Evolutionary conservation across 2,329 filamentous ascomycete species (phyloP), one percentile per base, ranked within the genome.

Genomic region (Fragosphaeria purpurea): DNA sequence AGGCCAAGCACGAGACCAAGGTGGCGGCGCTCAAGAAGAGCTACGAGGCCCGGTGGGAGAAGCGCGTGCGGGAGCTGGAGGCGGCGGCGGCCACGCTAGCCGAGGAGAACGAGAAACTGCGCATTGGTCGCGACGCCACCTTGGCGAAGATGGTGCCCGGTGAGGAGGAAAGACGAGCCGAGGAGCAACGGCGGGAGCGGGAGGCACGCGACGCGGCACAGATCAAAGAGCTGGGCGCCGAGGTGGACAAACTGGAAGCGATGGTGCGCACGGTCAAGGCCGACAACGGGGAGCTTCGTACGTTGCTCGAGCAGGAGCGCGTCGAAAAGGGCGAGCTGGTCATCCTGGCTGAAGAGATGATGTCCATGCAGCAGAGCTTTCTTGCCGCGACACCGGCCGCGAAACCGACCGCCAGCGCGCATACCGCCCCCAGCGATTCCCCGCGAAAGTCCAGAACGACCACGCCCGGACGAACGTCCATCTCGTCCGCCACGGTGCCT

Each of bases 1-100:
- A 96, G 71, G 83, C 85, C 63, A 98, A 98, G 70, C 93, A 98
- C 65, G 91, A 97, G 71, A 88, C 84, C 55, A 98, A 98, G 72
- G 91, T 97, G 43, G 80, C 87, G 1, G 91, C 90, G 4, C 75
- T 98, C 57, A 97, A 85, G 70, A 83, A 84, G 68, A 83, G 79
- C 55, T 85, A 97, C 69, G 88, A 96, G 65, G 79, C 79, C 44
- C 83, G 91, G 50, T 93, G 88, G 79, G 88, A 95, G 67, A 94
- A 94, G 74, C 87, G 85, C 62, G 80, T 91, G 51, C 80, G 79
- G 49, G 86, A 91, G 59, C 78, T 95, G 3, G 86, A 95, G 66
- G 65, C 66, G 13, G 82, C 81, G 55, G 74, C 95, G 42, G 81
- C 82, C 44, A 79, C 85, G 42, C 75, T 91, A 9, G 70, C 71